Conservation (phyloP, 768 basidiomycete species). For the Polyporus arcularius region DNA sequence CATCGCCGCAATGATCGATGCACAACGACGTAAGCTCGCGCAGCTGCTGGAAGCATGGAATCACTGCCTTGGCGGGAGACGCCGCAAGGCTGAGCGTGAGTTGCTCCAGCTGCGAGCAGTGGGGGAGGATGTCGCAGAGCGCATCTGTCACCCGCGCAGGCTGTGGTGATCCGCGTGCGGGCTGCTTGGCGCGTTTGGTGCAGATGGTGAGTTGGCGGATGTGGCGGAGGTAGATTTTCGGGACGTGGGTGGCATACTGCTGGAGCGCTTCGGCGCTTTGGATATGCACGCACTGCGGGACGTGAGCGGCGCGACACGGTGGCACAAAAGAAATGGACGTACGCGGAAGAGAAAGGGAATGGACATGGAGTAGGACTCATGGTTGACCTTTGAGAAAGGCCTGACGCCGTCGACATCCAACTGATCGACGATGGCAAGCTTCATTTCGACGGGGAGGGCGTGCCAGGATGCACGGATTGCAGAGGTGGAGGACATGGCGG, state of each 20-base stretch:
- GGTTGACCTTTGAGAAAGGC: conserved; percentile 50
- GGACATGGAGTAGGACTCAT: conserved; percentile 52
- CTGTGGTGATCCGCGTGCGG: conserved; percentile 15
- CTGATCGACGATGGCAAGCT: conserved; percentile 53
- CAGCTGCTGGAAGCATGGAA: conserved; percentile 49
- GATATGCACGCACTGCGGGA: conserved; percentile 50
- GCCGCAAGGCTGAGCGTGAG: conserved; percentile 51
- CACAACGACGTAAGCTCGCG: conserved; percentile 45
- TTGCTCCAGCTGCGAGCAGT: conserved; percentile 48
- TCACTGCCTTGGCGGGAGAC: conserved; percentile 49
- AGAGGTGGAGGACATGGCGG: conserved; percentile 16
- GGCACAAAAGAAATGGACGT: conserved; percentile 20
- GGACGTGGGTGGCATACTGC: conserved; percentile 58
- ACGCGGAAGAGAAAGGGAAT: conserved; percentile 64
- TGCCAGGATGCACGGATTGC: conserved; percentile 42
- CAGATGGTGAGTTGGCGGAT: conserved; percentile 49
- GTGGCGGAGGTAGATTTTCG: conserved; percentile 51
- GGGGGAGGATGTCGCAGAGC: conserved; percentile 50
- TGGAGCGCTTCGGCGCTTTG: conserved; percentile 45
- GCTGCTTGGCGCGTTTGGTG: conserved; percentile 37
- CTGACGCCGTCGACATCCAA: conserved; percentile 48
- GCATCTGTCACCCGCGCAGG: conserved; percentile 41
- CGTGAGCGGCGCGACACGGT: conserved; percentile 1
- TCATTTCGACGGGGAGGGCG: conserved; percentile 65
- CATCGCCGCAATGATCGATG: conserved; percentile 46